These are phyloP conservation scores for Penicillium desertorum DNA, from an alignment of 495 filamentous ascomycete species.

Conservation along the genomic window DNA sequence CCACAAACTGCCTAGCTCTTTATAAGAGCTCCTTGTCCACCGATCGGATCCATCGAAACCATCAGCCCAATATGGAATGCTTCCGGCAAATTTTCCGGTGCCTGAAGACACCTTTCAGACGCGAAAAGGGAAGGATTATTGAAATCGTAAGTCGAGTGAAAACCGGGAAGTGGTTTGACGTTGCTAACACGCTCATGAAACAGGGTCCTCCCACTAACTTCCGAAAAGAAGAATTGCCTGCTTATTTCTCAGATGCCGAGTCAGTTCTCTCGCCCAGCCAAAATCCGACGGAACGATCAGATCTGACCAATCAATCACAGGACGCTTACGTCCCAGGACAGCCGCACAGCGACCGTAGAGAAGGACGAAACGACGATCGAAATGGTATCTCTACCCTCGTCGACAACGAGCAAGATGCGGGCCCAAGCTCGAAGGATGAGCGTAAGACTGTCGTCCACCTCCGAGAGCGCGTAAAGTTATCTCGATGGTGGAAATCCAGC, in stretches of 20 bases:
- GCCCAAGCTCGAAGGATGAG: constrained; percentile 38
- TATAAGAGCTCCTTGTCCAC: constrained; percentile 13
- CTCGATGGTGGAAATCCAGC: constrained; percentile 18
- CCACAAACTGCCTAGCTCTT: constrained; percentile 7
- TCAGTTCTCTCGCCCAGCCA: constrained; percentile 34
- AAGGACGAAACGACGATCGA: constrained; percentile 33
- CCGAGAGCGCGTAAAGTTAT: constrained; percentile 23
- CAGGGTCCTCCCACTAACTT: constrained; percentile 49
- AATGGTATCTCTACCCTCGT: constrained; percentile 29
- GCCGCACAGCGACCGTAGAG: constrained; percentile 32
- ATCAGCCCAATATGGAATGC: constrained; percentile 35
- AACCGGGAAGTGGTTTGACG: not conserved
- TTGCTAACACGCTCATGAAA: constrained; percentile 9
- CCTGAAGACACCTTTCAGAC: constrained; percentile 39
- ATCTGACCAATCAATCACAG: constrained; percentile 40
- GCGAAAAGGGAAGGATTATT: constrained; percentile 30
- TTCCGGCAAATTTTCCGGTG: constrained; percentile 42
- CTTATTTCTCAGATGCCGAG: constrained; percentile 47
- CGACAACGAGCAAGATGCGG: constrained; percentile 35
- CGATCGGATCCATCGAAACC: constrained; percentile 1
- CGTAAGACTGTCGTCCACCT: constrained; percentile 26
- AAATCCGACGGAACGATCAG: constrained; percentile 17
- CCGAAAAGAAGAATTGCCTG: constrained; percentile 45
- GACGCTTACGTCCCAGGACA: constrained; percentile 41
- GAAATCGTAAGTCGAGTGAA: constrained; percentile 38